Percentiles rank a stretch among this genome's conserved stretches.
These are phyloP conservation scores for Thalassiosira livingstoniorum DNA, from an alignment of 352 stramenopile genomes.

Conservation along the genomic window DNA sequence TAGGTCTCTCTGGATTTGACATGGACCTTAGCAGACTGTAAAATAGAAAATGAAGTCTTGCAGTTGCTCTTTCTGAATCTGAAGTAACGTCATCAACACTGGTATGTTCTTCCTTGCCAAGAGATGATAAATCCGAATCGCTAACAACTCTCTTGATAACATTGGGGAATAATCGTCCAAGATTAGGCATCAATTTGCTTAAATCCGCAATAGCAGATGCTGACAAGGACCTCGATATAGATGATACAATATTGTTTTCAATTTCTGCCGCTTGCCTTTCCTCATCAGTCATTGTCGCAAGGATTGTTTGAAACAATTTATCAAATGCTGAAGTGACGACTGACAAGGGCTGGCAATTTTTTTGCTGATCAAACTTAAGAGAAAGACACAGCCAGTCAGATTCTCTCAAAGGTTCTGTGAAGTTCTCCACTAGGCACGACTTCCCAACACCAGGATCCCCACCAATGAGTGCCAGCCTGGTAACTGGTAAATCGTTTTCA, in stretches of 20 bases:
- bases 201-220: slow-evolving; percentile 21
- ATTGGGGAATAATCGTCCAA: slow-evolving; percentile 20
- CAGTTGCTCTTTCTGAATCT: slow-evolving; percentile 15
- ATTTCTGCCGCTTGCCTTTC: background rate
- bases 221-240: background rate
- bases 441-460: slow-evolving; percentile 25
- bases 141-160: slow-evolving; percentile 21
- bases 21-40: slow-evolving; percentile 17
- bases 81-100: background rate
- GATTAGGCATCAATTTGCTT: slow-evolving; percentile 36
- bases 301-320: slow-evolving; percentile 9
- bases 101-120: background rate
- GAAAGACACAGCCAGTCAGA: slow-evolving; percentile 25
- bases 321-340: slow-evolving; percentile 38
- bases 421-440: slow-evolving; percentile 8
- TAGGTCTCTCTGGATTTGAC: slow-evolving; percentile 17
- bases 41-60: slow-evolving; percentile 32
- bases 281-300: background rate
- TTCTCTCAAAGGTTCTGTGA: slow-evolving; percentile 8
- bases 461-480: slow-evolving; percentile 11
- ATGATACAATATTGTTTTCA: background rate
- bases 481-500: too few species aligned
- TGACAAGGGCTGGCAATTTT: slow-evolving; percentile 8
- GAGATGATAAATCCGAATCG: slow-evolving; percentile 17
- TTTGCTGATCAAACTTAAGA: slow-evolving; percentile 38